Conservation (phyloP, 495 filamentous ascomycete genomes). For the Thermochaetoides thermophila region DNA sequence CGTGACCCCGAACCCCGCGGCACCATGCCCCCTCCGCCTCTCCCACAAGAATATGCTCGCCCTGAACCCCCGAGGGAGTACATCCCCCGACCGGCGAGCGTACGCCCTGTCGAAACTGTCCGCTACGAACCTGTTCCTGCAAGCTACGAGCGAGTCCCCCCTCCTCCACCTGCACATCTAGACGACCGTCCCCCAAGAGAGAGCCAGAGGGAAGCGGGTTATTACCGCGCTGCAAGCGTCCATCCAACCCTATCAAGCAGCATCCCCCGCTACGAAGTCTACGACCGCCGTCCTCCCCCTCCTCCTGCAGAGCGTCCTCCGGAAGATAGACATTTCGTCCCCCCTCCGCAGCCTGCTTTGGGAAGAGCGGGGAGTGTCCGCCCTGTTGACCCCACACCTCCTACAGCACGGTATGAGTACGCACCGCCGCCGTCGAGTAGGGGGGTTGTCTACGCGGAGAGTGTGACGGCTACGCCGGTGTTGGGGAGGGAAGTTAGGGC, state of each 20-base stretch:
- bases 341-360: too few species aligned
- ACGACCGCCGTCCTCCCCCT: conserved; percentile 28
- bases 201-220: conserved; percentile 36
- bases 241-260: conserved; percentile 33
- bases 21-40: conserved; percentile 17
- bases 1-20: conserved; percentile 35
- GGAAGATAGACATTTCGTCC: too few species aligned
- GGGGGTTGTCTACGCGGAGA: too few species aligned
- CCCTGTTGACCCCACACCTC: too few species aligned
- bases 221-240: conserved; percentile 36
- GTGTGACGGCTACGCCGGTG: too few species aligned
- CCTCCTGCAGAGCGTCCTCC: conserved; percentile 31
- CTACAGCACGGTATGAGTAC: too few species aligned
- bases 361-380: too few species aligned
- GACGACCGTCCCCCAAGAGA: conserved; percentile 17
- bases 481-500: too few species aligned
- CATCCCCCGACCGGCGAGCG: conserved; percentile 41
- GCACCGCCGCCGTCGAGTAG: too few species aligned
- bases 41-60: conserved; percentile 29
- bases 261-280: conserved; percentile 36
- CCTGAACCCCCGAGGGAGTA: conserved; percentile 35
- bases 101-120: conserved; percentile 29
- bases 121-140: conserved; percentile 6
- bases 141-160: conserved; percentile 15
- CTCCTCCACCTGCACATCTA: not conserved